Conservation (phyloP, 75 land plant genomes). For the Cupressus sempervirens region DNA sequence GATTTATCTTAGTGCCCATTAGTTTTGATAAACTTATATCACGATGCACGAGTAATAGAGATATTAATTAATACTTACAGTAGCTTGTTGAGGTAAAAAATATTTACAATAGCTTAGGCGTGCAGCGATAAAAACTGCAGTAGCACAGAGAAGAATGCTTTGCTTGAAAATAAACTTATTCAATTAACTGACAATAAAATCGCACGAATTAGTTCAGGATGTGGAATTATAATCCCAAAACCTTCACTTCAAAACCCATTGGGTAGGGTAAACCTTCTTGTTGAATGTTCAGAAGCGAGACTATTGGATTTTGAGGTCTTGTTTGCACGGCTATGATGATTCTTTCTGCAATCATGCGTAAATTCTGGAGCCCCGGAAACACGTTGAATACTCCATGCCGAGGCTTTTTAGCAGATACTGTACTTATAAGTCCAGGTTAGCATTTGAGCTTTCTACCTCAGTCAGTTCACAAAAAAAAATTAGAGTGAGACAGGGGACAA, state of each 20-base stretch:
- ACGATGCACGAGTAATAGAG: not conserved
- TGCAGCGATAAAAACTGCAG: not conserved
- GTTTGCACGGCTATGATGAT: not conserved
- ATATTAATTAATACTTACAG: not conserved
- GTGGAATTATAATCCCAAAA: not conserved
- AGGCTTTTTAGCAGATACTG: not conserved
- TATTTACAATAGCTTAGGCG: not conserved
- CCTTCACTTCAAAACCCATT: not conserved
- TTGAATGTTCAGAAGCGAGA: not conserved
- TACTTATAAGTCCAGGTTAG: not conserved
- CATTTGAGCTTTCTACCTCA: not conserved
- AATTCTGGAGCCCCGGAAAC: not conserved
- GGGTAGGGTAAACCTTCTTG: not conserved
- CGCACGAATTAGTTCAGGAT: not conserved
- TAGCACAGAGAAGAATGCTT: not conserved
- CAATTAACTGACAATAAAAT: not conserved
- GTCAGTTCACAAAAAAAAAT: not conserved
- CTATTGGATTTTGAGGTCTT: not conserved
- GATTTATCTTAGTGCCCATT: not conserved
- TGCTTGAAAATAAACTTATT: not conserved
- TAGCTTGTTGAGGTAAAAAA: not conserved
- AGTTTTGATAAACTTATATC: not conserved
- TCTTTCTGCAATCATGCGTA: not conserved
- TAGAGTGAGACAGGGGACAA: not conserved
- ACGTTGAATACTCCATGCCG: not conserved